Evolutionary conservation across 805 yeast genomes (phyloP), one percentile per base, ranked within the genome.

Genomic region (Jamesozyma jinghongensis): DNA sequence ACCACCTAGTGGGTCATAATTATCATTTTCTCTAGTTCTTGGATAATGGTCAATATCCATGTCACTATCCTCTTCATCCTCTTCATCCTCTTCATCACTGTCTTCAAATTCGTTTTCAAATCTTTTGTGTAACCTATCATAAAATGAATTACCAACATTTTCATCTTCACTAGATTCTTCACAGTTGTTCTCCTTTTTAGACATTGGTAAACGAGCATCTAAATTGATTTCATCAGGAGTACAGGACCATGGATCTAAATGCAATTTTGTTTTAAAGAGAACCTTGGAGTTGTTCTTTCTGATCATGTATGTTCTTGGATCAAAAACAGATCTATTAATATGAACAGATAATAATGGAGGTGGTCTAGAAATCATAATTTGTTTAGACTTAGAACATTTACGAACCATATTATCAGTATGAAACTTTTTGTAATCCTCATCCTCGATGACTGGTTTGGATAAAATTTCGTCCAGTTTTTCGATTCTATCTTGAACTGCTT

Each of bases 291-390:
- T 77, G 58, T 88, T 88, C 59, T 90, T 90, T 48, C 85, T 74
- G 20, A 86, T 82, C 69, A 74, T 75, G 45, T 84, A 92, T 0
- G 95, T 83, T 41, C 75, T 68, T 41, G 92, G 85, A 60, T 90
- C 97, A 61, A 87, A 90, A 12, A 85, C 96, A 2, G 95, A 85
- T 55, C 98, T 75, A 59, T 90, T 90, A 47, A 90, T 82, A 60
- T 92, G 97, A 34, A 90, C 73, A 40, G 90, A 76, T 35, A 90
- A 68, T 41, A 85, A 70, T 10, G 87, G 81, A 1, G 97, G 95
- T 0, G 92, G 90, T 53, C 88, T 71, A 18, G 86, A 73, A 48
- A 87, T 74, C 52, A 76, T 71, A 19, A 81, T 81, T 56, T 88
- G 96, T 59, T 87, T 88, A 2, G 88, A 79, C 62, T 90, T 90